phyloP scores from a whole-genome alignment of 1,139 yeast species.

The Ogataea hybrid region DNA sequence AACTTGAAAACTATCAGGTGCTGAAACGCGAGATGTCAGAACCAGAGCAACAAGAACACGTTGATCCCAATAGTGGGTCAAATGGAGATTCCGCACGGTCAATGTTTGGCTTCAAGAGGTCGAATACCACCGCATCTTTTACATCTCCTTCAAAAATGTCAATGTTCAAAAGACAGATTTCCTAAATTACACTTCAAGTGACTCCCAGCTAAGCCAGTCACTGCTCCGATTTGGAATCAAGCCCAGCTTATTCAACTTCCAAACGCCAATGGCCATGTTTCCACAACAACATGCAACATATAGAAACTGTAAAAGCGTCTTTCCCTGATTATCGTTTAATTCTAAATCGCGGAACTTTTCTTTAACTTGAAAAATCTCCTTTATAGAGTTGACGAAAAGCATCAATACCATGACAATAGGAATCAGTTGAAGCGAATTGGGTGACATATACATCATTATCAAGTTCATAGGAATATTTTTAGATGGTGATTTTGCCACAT shows the following conservation, averaged over 20 bases:
- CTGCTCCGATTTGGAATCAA: constrained; percentile 81
- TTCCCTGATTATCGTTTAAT: constrained; percentile 23
- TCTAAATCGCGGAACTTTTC: constrained; percentile 35
- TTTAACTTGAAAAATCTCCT: constrained; percentile 62
- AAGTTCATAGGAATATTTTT: constrained; percentile 86
- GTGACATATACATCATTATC: constrained; percentile 92
- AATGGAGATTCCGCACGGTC: constrained; percentile 25
- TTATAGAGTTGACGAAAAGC: constrained; percentile 76
- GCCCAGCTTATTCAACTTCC: constrained; percentile 88
- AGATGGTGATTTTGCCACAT: constrained; percentile 77
- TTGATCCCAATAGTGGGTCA: constrained; percentile 3
- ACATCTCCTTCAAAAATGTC: constrained; percentile 17
- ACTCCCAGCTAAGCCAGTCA: constrained; percentile 93
- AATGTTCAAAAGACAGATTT: constrained; percentile 6
- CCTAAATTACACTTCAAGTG: constrained; percentile 20
- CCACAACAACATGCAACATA: constrained; percentile 58
- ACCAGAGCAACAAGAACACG: constrained; percentile 3
- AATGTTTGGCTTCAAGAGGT: constrained; percentile 27
- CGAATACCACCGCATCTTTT: constrained; percentile 14
- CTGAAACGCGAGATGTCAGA: constrained; percentile 14
- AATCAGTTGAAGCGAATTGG: constrained; percentile 83
- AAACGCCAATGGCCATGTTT: constrained; percentile 72
- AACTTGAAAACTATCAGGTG: constrained; percentile 32
- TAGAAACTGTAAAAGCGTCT: constrained; percentile 24
- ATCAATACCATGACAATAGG: constrained; percentile 89